A percentile compares a stretch with the other conserved stretches of the same genome.
phyloP scores from a whole-genome alignment of 768 basidiomycete species.

The Rhizopogon salebrosus region DNA sequence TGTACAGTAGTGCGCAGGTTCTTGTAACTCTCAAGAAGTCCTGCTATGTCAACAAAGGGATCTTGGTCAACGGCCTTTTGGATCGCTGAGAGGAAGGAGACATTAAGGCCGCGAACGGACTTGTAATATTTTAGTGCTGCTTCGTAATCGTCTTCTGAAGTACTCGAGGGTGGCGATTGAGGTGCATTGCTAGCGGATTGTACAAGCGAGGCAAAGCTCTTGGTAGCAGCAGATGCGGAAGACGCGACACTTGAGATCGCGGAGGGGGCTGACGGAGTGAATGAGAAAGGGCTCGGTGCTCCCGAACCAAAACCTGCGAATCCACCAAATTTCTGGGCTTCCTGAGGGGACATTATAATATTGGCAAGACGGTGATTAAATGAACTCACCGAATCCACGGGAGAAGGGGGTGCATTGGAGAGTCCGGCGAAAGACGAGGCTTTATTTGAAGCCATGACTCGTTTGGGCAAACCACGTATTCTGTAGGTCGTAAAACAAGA shows the following conservation, averaged over 20 bases:
- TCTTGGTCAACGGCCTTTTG: slow-evolving; percentile 58
- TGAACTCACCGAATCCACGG: slow-evolving; percentile 21
- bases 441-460: slow-evolving; percentile 23
- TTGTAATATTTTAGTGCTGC: slow-evolving; percentile 53
- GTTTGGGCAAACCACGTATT: slow-evolving; percentile 62
- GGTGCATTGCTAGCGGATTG: slow-evolving; percentile 26
- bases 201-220: slow-evolving; percentile 5
- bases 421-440: slow-evolving; percentile 19
- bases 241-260: slow-evolving; percentile 11
- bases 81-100: slow-evolving; percentile 56
- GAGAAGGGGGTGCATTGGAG: slow-evolving; percentile 20
- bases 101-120: slow-evolving; percentile 70
- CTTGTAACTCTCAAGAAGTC: slow-evolving; percentile 55
- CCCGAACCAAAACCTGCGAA: slow-evolving; percentile 50
- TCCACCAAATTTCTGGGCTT: slow-evolving; percentile 40
- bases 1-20: slow-evolving; percentile 48
- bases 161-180: slow-evolving; percentile 8
- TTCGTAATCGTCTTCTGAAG: slow-evolving; percentile 23
- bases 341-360: slow-evolving; percentile 13
- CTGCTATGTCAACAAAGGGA: slow-evolving; percentile 63
- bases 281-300: slow-evolving; percentile 34
- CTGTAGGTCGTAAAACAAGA: slow-evolving; percentile 28
- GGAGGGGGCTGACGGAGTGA: slow-evolving; percentile 25
- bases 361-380: slow-evolving; percentile 12
- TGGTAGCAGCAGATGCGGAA: slow-evolving; percentile 8